Base-by-base conservation (phyloP, 2,329 filamentous ascomycete genomes). In the Coleophoma cylindrospora region DNA sequence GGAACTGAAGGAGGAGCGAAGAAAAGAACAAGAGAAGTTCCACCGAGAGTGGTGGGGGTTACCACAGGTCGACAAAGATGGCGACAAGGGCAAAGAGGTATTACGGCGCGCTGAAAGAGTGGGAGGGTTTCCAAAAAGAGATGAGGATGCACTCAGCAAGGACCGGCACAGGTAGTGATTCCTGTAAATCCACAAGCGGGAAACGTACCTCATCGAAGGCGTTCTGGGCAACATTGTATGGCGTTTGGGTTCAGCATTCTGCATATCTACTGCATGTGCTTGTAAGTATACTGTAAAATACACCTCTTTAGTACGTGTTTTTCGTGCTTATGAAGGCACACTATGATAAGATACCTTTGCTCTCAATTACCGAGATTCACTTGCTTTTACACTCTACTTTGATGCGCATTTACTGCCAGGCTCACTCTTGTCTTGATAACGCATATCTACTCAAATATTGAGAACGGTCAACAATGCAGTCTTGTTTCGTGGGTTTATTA, bases 31-130 rank as follows among this genome's bases (percentile, higher is more conserved):
- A 70, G 80, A 85, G 67, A 75, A 76, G 43, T 85, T 86, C 53
- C 72, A 84, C 64, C 68, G 80, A 52, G 82, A 84, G 70, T 86
- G 82, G 82, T 86, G 82, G 82, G 81, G 81, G 4, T 61, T 86
- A 57, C 79, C 79, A 11, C 73, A 77, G 60, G 74, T 74, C 59
- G 80, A 81, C 55, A 69, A 76, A 55, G 77, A 80, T 64, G 73
- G 79, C 62, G 75, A 80, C 65, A 77, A 75, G 69, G 64, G 64
- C 27, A 71, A 74, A 53, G 77, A 80, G 64, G 70, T 80, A 63
- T 71, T 79, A 66, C 75, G 71, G 69, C 62, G 66, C 51, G 74
- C 68, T 34, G 81, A 85, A 69, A 69, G 78, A 55, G 68, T 84
- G 34, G 80, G 79, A 8, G 80, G 80, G 10, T 71, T 75, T 57